Conservation (phyloP, 139 green algal species). For the Tetraselmis chui region DNA sequence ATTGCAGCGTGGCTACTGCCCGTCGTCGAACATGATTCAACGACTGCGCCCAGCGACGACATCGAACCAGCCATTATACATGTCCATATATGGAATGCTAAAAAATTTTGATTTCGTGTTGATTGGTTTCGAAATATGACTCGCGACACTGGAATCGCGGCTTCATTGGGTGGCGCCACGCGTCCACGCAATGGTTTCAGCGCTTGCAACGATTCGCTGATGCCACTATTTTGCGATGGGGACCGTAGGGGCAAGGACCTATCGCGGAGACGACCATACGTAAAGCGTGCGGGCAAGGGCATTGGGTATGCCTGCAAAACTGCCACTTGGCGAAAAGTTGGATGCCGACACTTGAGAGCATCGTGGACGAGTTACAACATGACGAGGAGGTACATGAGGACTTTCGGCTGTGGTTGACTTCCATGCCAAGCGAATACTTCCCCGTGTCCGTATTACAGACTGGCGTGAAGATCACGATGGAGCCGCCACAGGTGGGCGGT, state of each 20-base stretch:
- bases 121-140: too few relatives aligned
- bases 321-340: constrained; percentile 78
- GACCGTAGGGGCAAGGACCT: constrained; percentile 76
- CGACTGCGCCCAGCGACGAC: too few relatives aligned
- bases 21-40: too few relatives aligned
- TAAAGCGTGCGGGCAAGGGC: constrained; percentile 37
- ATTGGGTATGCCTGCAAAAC: constrained; percentile 88
- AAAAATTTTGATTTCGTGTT: too few relatives aligned
- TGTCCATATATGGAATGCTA: too few relatives aligned
- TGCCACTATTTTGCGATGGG: too few relatives aligned
- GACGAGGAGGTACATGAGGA: constrained; percentile 42
- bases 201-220: too few relatives aligned
- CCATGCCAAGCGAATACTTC: constrained; percentile 63
- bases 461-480: neutral
- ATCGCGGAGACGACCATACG: constrained; percentile 40
- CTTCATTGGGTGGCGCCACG: too few relatives aligned
- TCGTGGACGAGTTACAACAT: neutral
- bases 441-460: constrained; percentile 58
- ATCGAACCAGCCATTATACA: too few relatives aligned
- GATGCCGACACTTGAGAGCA: constrained; percentile 41
- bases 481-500: neutral
- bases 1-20: too few relatives aligned
- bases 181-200: too few relatives aligned
- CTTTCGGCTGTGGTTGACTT: constrained; percentile 82
- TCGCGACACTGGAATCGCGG: too few relatives aligned